phyloP scores from a whole-genome alignment of 768 basidiomycete genomes.

The Lanmaoa pseudosensibilis region DNA sequence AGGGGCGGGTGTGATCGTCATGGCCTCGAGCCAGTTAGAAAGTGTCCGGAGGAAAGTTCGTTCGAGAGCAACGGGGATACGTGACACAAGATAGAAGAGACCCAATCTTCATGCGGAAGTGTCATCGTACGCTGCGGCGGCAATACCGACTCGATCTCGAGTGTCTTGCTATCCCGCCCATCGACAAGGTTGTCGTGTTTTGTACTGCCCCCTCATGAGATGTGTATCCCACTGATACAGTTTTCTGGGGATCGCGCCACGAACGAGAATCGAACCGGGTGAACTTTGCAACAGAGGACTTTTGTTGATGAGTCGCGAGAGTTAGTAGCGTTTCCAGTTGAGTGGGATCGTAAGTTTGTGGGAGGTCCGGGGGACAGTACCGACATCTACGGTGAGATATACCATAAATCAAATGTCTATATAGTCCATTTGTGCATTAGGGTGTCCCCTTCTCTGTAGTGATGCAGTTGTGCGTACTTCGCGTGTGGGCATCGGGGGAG shows the following conservation, averaged over 20 bases:
- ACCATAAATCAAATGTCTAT: too few species aligned
- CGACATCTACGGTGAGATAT: too few species aligned
- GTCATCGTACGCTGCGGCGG: constrained; percentile 81
- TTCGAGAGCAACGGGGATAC: too few species aligned
- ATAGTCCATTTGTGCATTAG: too few species aligned
- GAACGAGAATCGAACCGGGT: constrained; percentile 91
- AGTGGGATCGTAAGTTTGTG: constrained; percentile 93
- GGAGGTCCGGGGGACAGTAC: too few species aligned
- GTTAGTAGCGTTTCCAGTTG: constrained; percentile 90
- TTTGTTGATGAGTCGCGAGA: constrained; percentile 68
- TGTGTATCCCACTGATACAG: constrained; percentile 63
- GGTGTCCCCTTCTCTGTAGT: too few species aligned
- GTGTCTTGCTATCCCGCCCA: constrained; percentile 66
- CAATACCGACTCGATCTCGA: constrained; percentile 86
- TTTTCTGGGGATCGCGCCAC: constrained; percentile 76
- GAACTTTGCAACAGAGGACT: constrained; percentile 30
- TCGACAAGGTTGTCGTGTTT: constrained; percentile 10
- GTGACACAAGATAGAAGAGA: constrained; percentile 41
- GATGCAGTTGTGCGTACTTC: too few species aligned
- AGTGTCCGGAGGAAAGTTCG: too few species aligned
- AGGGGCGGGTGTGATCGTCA: too few species aligned
- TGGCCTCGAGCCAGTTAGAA: too few species aligned
- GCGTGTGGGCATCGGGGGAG: too few species aligned
- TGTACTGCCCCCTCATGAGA: not conserved
- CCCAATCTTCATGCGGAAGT: constrained; percentile 91